These are phyloP conservation scores for Alternaria sp. DNA, from an alignment of 2,329 filamentous ascomycete genomes.

Conservation along the genomic window DNA sequence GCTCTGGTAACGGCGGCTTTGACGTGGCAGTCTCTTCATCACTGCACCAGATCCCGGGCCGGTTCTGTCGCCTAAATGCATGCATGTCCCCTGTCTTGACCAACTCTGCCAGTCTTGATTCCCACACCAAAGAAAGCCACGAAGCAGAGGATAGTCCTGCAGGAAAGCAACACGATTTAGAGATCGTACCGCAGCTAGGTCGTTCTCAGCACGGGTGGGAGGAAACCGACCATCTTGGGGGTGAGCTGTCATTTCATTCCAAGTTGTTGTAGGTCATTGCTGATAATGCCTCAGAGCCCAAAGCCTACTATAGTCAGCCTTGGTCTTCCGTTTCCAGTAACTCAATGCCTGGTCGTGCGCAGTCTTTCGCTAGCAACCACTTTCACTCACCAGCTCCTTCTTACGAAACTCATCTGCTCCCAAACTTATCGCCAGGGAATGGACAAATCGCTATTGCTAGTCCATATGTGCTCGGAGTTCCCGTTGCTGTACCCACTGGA, in stretches of 20 bases:
- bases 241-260: neutral
- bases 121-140: neutral
- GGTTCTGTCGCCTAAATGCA: neutral
- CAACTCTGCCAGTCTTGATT: neutral
- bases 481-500: constrained; percentile 19
- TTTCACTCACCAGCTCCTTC: neutral
- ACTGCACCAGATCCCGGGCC: neutral
- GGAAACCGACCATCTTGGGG: neutral
- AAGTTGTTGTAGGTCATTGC: neutral
- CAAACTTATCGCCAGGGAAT: constrained; percentile 5
- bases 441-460: neutral
- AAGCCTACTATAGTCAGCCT: neutral
- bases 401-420: constrained; percentile 1
- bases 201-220: constrained; percentile 1
- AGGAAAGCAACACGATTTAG: neutral
- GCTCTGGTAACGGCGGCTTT: neutral
- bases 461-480: constrained; percentile 17
- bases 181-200: neutral
- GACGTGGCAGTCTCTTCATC: constrained; percentile 1
- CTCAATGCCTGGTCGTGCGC: neutral
- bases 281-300: neutral
- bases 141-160: neutral
- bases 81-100: constrained; percentile 1
- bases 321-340: constrained; percentile 1
- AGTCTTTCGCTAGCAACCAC: neutral